Evolutionary conservation across 2,329 filamentous ascomycete species (phyloP).

Genomic region (Davidsoniella virescens): DNA sequence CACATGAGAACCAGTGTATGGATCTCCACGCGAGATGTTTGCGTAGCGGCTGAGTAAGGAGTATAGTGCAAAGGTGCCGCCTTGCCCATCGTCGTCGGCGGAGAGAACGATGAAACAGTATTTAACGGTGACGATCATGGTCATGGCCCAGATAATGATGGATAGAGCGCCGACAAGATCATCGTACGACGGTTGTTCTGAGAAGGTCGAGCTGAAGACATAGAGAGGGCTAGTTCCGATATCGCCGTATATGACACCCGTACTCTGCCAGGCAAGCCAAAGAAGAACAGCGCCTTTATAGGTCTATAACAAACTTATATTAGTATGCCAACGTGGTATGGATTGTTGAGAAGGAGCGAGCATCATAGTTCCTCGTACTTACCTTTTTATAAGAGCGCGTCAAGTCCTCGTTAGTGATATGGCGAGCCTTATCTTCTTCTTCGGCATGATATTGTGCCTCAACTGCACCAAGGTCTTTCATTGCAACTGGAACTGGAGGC

Average conservation of each 20-base stretch:
- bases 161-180: slow-evolving; percentile 50
- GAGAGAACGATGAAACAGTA: slow-evolving; percentile 49
- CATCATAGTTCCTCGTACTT: neutral
- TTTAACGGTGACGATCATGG: slow-evolving; percentile 53
- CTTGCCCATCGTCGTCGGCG: slow-evolving; percentile 56
- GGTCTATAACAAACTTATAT: neutral
- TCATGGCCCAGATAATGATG: slow-evolving; percentile 53
- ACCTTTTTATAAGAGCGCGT: no score
- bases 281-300: neutral
- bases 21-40: slow-evolving; percentile 43
- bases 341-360: neutral
- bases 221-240: slow-evolving; percentile 54
- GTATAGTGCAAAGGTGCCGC: slow-evolving; percentile 53
- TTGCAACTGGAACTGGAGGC: no score
- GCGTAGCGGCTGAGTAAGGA: slow-evolving; percentile 43
- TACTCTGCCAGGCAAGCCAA: slow-evolving; percentile 46
- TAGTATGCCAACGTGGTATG: neutral
- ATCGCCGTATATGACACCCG: slow-evolving; percentile 53
- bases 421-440: no score
- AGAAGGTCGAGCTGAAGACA: slow-evolving; percentile 53
- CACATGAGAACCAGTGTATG: slow-evolving; percentile 36
- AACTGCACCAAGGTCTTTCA: no score
- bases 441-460: no score
- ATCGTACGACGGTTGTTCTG: slow-evolving; percentile 33
- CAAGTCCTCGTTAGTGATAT: no score